These are phyloP conservation scores for Neonothopanus nambi DNA, from an alignment of 1,284 basidiomycete genomes.

Conservation along the genomic window DNA sequence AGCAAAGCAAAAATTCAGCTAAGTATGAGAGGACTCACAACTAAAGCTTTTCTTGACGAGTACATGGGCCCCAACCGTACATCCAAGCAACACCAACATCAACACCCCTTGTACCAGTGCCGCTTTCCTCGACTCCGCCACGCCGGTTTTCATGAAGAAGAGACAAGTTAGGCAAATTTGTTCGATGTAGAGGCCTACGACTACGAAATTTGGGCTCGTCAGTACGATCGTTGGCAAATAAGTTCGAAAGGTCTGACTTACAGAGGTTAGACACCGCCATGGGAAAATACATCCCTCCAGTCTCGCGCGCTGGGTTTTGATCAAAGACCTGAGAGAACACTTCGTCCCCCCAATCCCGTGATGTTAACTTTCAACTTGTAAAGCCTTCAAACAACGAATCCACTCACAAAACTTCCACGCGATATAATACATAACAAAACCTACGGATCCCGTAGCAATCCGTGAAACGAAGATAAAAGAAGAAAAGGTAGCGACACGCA, in stretches of 20 bases:
- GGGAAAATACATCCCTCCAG: slow-evolving; percentile 67
- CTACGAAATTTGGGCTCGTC: slow-evolving; percentile 27
- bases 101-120: slow-evolving; percentile 57
- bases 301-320: slow-evolving; percentile 48
- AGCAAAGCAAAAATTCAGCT: no score
- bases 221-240: not conserved
- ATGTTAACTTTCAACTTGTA: slow-evolving; percentile 8
- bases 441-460: slow-evolving; percentile 33
- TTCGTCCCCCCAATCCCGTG: no score
- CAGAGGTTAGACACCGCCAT: slow-evolving; percentile 73
- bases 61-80: slow-evolving; percentile 50
- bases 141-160: slow-evolving; percentile 60
- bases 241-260: slow-evolving; percentile 15
- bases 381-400: not conserved
- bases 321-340: slow-evolving; percentile 62
- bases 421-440: slow-evolving; percentile 53
- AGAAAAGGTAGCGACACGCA: slow-evolving; percentile 22
- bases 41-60: slow-evolving; percentile 42
- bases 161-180: slow-evolving; percentile 64
- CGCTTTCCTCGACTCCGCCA: slow-evolving; percentile 23
- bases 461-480: not conserved
- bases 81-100: slow-evolving; percentile 61
- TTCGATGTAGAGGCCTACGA: slow-evolving; percentile 72
- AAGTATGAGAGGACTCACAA: slow-evolving; percentile 30
- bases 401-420: slow-evolving; percentile 64